A percentile compares a stretch with the other conserved stretches of the same genome.
Evolutionary conservation across 1,139 yeast species (phyloP).

Genomic region (Diutina ranongensis): DNA sequence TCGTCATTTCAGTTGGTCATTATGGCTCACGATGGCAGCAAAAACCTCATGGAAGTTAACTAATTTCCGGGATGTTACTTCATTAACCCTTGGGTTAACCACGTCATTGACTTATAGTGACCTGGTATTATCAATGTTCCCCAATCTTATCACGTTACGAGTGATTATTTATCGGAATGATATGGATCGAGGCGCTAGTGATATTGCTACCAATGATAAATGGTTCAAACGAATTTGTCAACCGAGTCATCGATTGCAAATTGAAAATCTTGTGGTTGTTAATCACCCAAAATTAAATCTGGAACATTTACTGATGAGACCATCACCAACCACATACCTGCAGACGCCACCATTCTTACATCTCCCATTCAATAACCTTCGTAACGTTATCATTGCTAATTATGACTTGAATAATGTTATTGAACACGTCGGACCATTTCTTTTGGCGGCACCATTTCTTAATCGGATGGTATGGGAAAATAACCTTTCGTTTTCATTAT

Average conservation of each 20-base stretch:
- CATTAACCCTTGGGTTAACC: neutral
- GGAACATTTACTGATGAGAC: neutral
- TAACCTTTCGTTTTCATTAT: neutral
- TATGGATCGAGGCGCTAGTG: neutral
- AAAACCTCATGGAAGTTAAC: neutral
- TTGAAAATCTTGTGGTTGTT: neutral
- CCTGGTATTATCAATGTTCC: neutral
- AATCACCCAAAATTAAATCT: constrained; percentile 1
- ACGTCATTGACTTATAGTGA: neutral
- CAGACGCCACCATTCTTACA: neutral
- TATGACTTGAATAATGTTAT: neutral
- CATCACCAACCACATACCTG: neutral
- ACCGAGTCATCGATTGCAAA: no score
- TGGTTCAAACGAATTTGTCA: neutral
- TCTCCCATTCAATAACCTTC: neutral
- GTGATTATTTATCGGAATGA: neutral
- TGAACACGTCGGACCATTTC: neutral
- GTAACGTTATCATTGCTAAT: neutral
- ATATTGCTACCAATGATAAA: neutral
- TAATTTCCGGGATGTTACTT: neutral
- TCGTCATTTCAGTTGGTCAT: neutral
- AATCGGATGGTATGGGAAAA: neutral
- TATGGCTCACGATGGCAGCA: neutral
- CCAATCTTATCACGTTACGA: neutral
- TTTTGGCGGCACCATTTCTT: neutral